phyloP scores from a whole-genome alignment of 192 early-diverging fungal species.

The Pilaira anomala region DNA sequence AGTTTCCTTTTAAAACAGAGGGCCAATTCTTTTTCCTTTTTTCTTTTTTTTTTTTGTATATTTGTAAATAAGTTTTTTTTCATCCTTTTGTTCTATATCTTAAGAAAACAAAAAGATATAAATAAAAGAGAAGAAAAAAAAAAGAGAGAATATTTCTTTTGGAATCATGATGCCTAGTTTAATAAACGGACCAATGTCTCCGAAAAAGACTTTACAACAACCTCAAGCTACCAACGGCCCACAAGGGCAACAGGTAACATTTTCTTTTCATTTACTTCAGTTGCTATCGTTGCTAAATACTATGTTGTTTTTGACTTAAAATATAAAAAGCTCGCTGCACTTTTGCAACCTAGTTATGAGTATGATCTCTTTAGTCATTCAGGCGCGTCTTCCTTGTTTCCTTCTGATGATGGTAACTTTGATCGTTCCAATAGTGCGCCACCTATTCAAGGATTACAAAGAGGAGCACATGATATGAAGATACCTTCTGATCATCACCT shows the following conservation, averaged over 20 bases:
- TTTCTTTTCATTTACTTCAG: neutral
- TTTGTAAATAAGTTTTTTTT: too few relatives aligned
- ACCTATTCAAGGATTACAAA: slow-evolving; percentile 40
- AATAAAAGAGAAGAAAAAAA: too few relatives aligned
- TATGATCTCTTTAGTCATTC: slow-evolving; percentile 21
- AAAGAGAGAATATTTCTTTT: slow-evolving; percentile 38
- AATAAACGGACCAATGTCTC: neutral
- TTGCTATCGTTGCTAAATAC: too few relatives aligned
- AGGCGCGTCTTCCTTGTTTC: slow-evolving; percentile 19
- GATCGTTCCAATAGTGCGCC: slow-evolving; percentile 71
- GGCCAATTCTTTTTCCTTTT: too few relatives aligned
- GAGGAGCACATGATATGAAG: neutral
- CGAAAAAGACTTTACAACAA: slow-evolving; percentile 46
- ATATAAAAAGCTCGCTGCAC: slow-evolving; percentile 39
- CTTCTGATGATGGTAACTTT: slow-evolving; percentile 51
- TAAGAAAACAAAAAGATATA: too few relatives aligned
- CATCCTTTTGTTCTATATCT: too few relatives aligned
- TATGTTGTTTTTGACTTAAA: too few relatives aligned
- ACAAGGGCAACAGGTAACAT: slow-evolving; percentile 40
- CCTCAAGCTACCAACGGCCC: slow-evolving; percentile 63
- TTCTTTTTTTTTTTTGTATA: too few relatives aligned
- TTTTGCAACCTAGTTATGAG: slow-evolving; percentile 50
- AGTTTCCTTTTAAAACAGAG: too few relatives aligned
- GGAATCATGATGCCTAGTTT: slow-evolving; percentile 47
- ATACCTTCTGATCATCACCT: neutral